Evolutionary conservation across 2,329 filamentous ascomycete species (phyloP).

Genomic region (Ceratocystis ficicola): DNA sequence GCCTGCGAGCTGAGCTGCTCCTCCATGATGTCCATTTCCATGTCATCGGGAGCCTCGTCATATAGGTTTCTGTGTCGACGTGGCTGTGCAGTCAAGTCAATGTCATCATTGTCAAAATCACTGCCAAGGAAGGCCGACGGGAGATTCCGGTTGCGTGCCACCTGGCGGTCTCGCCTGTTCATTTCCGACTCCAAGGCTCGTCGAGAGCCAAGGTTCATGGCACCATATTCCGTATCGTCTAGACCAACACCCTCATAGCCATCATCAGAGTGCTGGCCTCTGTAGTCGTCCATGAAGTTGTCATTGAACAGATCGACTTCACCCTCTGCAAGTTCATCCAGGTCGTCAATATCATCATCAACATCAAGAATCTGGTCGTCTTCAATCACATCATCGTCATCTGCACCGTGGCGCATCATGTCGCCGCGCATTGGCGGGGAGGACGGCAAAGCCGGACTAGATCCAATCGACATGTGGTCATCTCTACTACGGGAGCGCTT

Average conservation of each 20-base stretch:
- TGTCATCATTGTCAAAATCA: slow-evolving; percentile 72
- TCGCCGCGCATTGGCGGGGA: slow-evolving; percentile 49
- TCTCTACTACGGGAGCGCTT: slow-evolving; percentile 45
- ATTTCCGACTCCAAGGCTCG: slow-evolving; percentile 61
- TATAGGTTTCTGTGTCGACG: slow-evolving; percentile 78
- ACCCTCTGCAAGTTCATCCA: slow-evolving; percentile 72
- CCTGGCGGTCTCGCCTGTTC: slow-evolving; percentile 60
- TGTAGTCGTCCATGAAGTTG: slow-evolving; percentile 61
- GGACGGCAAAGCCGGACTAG: slow-evolving; percentile 53
- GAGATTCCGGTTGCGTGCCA: slow-evolving; percentile 53
- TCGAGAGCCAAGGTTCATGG: slow-evolving; percentile 53
- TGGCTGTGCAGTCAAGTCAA: slow-evolving; percentile 76
- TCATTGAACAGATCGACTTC: slow-evolving; percentile 67
- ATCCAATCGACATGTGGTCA: slow-evolving; percentile 41
- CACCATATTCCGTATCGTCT: slow-evolving; percentile 63
- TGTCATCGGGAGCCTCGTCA: slow-evolving; percentile 86
- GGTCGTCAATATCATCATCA: slow-evolving; percentile 57
- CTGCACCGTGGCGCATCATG: slow-evolving; percentile 53
- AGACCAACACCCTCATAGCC: slow-evolving; percentile 58
- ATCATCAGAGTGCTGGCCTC: slow-evolving; percentile 47
- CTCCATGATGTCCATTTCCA: slow-evolving; percentile 90
- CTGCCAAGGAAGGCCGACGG: slow-evolving; percentile 64
- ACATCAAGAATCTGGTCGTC: slow-evolving; percentile 46
- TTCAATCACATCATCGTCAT: slow-evolving; percentile 58
- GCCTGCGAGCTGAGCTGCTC: slow-evolving; percentile 89